Evolutionary conservation across 495 filamentous ascomycete species (phyloP).

Genomic region (Aspergillus olivimuriae): DNA sequence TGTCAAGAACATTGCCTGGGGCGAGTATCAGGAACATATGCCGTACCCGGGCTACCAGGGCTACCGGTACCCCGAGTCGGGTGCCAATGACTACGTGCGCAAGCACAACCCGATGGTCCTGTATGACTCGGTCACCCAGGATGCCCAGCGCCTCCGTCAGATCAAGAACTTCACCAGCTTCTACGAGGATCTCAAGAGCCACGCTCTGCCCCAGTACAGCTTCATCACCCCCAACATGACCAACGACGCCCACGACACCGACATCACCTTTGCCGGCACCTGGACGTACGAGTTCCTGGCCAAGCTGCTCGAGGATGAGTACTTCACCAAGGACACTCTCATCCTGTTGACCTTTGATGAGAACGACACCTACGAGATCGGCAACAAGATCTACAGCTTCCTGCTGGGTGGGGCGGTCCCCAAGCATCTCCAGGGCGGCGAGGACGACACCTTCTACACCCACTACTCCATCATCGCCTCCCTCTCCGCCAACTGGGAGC

Average conservation of each 20-base stretch:
- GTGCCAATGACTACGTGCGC: slow-evolving; percentile 59
- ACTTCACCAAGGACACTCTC: slow-evolving; percentile 63
- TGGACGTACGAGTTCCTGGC: slow-evolving; percentile 57
- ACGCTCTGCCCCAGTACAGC: slow-evolving; percentile 62
- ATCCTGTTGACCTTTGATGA: slow-evolving; percentile 64
- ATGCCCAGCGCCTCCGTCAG: slow-evolving; percentile 44
- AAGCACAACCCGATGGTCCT: slow-evolving; percentile 67
- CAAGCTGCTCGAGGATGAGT: slow-evolving; percentile 53
- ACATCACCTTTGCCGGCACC: slow-evolving; percentile 49
- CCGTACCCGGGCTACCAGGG: slow-evolving; percentile 64
- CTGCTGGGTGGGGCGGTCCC: slow-evolving; percentile 62
- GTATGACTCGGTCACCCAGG: slow-evolving; percentile 50
- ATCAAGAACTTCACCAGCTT: slow-evolving; percentile 66
- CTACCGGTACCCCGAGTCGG: slow-evolving; percentile 41
- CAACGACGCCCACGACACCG: slow-evolving; percentile 65
- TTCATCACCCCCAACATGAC: slow-evolving; percentile 76
- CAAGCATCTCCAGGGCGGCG: slow-evolving; percentile 48
- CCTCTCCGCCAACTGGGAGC: slow-evolving; percentile 60
- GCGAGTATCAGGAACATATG: slow-evolving; percentile 60
- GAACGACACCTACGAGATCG: slow-evolving; percentile 48
- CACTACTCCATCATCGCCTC: slow-evolving; percentile 66
- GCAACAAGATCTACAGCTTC: slow-evolving; percentile 52
- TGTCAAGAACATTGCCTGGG: slow-evolving; percentile 60
- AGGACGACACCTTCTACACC: slow-evolving; percentile 62
- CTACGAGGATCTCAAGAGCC: slow-evolving; percentile 46